Evolutionary conservation across 768 basidiomycete species (phyloP), one percentile per base, ranked within the genome.

Genomic region (Cubamyces lactineus): DNA sequence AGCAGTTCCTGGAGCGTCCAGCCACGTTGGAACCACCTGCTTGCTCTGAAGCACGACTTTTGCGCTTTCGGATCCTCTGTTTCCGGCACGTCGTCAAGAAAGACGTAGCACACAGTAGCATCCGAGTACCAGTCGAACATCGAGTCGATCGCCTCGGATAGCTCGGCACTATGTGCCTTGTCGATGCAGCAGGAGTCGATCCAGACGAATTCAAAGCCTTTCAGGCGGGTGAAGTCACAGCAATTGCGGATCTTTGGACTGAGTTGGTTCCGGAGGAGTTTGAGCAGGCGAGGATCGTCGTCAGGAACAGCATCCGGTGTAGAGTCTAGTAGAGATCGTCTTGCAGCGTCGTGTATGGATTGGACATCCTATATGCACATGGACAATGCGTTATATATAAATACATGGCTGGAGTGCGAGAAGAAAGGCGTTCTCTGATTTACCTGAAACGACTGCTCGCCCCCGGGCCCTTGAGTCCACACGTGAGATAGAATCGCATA

Each of bases 111-210:
- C 9, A 50, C 30, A 1, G 4, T 12, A 24, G 49, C 49, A 8
- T 2, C 11, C 13, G 24, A 16, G 28, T 50, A 50, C 49, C 49
- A 50, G 12, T 30, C 28, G 49, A 30, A 50, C 49, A 50, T 50
- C 24, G 49, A 50, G 26, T 50, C 30, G 49, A 50, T 30, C 11
- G 52, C 52, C n/a, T 53, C 52, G 34, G 24, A 24, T 5, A 53
- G 38, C 52, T 53, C 52, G 52, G 52, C 34, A 19, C 52, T 53
- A 38, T 39, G 39, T 5, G 34, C 16, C 52, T 40, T 40, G 38
- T 53, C 42, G 49, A 53, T 53, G 52, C 52, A 53, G n/a, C 52
- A 53, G 39, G 52, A 28, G 24, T 53, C 52, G 52, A 42, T 40
- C 52, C 52, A 53, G 21, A 42, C n/a, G 12, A 24, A 39, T 16